phyloP scores from a whole-genome alignment of 2,329 filamentous ascomycete genomes.

The Coniochaeta ligniaria region DNA sequence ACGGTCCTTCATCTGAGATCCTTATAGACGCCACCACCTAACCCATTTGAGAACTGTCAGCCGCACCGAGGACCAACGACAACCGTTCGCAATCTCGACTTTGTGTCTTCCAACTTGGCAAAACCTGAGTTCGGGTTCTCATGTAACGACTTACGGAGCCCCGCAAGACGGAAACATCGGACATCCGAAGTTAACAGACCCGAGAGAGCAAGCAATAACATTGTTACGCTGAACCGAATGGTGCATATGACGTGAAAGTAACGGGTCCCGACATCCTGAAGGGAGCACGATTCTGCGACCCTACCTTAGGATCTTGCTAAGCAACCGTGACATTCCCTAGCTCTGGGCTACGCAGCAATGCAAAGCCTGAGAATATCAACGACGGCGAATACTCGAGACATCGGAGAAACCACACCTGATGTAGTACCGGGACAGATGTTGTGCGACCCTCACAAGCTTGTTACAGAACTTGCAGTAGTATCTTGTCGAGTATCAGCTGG shows the following conservation, averaged over 20 bases:
- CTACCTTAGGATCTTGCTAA: neutral
- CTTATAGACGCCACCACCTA: neutral
- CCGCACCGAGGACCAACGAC: neutral
- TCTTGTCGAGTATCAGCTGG: neutral
- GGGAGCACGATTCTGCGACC: neutral
- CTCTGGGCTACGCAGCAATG: neutral
- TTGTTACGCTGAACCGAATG: neutral
- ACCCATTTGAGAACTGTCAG: neutral
- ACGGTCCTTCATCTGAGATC: neutral
- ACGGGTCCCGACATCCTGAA: neutral
- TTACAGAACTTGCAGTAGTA: neutral
- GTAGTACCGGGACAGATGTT: neutral
- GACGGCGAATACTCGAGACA: neutral
- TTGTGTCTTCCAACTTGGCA: neutral
- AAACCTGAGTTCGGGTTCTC: neutral
- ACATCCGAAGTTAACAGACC: neutral
- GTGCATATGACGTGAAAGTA: neutral
- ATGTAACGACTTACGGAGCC: neutral
- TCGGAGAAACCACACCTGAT: neutral
- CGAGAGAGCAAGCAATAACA: neutral
- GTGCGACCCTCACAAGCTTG: neutral
- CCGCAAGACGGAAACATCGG: neutral
- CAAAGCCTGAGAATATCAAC: neutral
- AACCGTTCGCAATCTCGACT: neutral
- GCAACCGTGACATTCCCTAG: neutral